Conservation (phyloP, 441 rosid species). For the Gossypium schwendimanii region DNA sequence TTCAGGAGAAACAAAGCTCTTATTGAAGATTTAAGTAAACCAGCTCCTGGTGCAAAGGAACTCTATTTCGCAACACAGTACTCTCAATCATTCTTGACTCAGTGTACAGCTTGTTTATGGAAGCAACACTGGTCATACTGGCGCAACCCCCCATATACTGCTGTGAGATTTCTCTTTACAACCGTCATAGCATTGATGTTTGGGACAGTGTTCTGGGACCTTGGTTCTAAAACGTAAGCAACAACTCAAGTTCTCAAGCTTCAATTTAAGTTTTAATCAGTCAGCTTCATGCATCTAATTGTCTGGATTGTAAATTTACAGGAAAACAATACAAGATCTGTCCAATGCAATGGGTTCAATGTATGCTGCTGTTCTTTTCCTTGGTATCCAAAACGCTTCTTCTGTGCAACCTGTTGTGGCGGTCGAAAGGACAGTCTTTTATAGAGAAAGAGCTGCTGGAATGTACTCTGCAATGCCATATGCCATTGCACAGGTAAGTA, state of each 20-base stretch:
- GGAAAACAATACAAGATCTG: conserved; percentile 21
- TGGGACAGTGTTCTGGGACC: conserved; percentile 74
- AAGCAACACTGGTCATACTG: conserved; percentile 77
- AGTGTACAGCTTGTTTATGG: conserved; percentile 75
- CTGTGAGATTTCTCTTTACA: conserved; percentile 67
- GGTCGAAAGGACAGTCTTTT: conserved; percentile 30
- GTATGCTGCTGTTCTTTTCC: conserved; percentile 29
- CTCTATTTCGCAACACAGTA: conserved; percentile 52
- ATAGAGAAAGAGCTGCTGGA: conserved; percentile 37
- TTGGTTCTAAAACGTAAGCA: conserved; percentile 54
- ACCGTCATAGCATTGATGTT: conserved; percentile 53
- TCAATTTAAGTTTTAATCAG: not conserved
- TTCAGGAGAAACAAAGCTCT: conserved; percentile 74
- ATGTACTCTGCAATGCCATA: conserved; percentile 35
- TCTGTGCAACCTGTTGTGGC: conserved; percentile 34
- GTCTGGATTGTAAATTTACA: conserved; percentile 1
- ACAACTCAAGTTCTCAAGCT: not conserved
- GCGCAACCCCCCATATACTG: conserved; percentile 75
- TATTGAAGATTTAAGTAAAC: conserved; percentile 45
- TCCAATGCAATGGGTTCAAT: conserved; percentile 34
- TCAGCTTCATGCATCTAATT: not conserved
- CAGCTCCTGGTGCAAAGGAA: conserved; percentile 55
- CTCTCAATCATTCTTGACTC: conserved; percentile 53
- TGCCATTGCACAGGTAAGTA: conserved; percentile 18
- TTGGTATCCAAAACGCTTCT: conserved; percentile 24